Percentiles rank a stretch among this genome's conserved stretches.
Conservation (phyloP, 2,329 filamentous ascomycete species). For the Elsinoe perseae region DNA sequence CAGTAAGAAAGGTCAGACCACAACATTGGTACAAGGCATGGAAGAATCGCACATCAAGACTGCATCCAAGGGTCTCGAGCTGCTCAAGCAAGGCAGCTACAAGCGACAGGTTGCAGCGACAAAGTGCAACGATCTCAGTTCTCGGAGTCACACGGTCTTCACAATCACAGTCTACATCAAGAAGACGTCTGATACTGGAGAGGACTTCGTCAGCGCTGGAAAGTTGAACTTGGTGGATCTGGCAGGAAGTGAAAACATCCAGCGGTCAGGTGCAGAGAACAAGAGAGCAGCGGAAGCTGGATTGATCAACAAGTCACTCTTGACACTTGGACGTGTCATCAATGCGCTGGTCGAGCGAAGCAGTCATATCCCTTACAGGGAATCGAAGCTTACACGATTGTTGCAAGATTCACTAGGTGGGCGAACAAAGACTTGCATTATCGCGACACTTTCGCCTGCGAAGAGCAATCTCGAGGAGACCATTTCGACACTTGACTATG, state of each 20-base stretch:
- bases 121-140: conserved; percentile 98
- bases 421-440: conserved; percentile 95
- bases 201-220: conserved; percentile 82
- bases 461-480: conserved; percentile 96
- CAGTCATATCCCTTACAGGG: conserved; percentile 82
- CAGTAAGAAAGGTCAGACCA: conserved; percentile 72
- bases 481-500: conserved; percentile 95
- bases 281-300: conserved; percentile 94
- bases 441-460: conserved; percentile 89
- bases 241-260: conserved; percentile 95
- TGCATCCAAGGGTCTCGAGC: conserved; percentile 75
- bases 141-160: conserved; percentile 93
- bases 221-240: conserved; percentile 96
- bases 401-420: conserved; percentile 95
- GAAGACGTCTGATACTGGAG: conserved; percentile 68
- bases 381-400: conserved; percentile 90
- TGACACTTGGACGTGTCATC: conserved; percentile 92
- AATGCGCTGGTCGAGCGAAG: conserved; percentile 90
- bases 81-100: conserved; percentile 81
- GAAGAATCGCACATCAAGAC: conserved; percentile 89
- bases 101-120: conserved; percentile 97
- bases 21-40: conserved; percentile 92
- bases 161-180: conserved; percentile 91
- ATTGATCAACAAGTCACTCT: conserved; percentile 93
- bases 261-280: conserved; percentile 93